A percentile compares a stretch with the other conserved stretches of the same genome.
These are phyloP conservation scores for Cyberlindnera xylosilytica DNA, from an alignment of 805 yeast species.

Conservation along the genomic window DNA sequence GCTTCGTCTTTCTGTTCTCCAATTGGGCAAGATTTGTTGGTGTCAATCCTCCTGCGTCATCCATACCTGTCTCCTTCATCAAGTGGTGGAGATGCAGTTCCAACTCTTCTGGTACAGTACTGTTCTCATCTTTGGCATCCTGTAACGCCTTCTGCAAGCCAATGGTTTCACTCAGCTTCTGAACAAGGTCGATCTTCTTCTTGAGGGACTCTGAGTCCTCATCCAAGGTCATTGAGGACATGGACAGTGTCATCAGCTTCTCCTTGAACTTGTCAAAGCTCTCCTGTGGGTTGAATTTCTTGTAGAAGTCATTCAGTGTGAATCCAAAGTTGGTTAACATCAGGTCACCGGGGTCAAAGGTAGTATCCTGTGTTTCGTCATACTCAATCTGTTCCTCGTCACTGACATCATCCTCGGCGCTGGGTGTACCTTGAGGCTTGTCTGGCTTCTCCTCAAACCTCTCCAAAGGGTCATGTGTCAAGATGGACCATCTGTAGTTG, in stretches of 20 bases:
- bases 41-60: constrained; percentile 31
- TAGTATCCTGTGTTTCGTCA: constrained; percentile 31
- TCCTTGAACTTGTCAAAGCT: background rate
- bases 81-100: constrained; percentile 28
- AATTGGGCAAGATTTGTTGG: constrained; percentile 18
- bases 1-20: constrained; percentile 22
- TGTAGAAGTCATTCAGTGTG: constrained; percentile 34
- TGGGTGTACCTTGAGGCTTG: constrained; percentile 21
- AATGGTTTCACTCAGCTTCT: constrained; percentile 50
- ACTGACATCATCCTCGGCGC: constrained; percentile 30
- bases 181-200: constrained; percentile 27
- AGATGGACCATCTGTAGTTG: constrained; percentile 54
- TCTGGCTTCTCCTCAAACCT: constrained; percentile 37
- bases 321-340: constrained; percentile 24
- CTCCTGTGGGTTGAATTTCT: constrained; percentile 6
- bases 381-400: constrained; percentile 63
- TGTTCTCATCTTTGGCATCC: constrained; percentile 45
- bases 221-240: background rate
- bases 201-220: constrained; percentile 9
- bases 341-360: constrained; percentile 36
- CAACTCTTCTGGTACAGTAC: constrained; percentile 32
- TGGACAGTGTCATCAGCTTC: background rate
- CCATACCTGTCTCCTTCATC: constrained; percentile 38
- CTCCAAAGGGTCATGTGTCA: constrained; percentile 73
- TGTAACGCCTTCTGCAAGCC: constrained; percentile 60